phyloP scores from a whole-genome alignment of 345 rosid species.

The Brassica carinata region DNA sequence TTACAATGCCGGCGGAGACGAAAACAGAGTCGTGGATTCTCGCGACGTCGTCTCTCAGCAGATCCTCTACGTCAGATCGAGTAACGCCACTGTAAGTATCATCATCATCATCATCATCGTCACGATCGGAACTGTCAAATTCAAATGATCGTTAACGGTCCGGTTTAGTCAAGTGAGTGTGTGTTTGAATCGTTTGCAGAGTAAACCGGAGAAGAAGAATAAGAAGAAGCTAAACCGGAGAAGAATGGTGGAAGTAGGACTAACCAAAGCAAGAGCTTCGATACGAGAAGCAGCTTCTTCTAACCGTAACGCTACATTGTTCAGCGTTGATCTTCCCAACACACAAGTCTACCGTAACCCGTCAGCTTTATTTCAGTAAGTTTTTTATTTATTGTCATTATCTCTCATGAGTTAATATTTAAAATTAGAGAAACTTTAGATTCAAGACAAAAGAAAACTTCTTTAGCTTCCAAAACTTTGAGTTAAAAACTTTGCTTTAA shows the following conservation, averaged over 20 bases:
- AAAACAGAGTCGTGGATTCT: slow-evolving; percentile 38
- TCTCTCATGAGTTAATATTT: not conserved
- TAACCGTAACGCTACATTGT: slow-evolving; percentile 32
- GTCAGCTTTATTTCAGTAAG: slow-evolving; percentile 62
- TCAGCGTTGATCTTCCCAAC: slow-evolving; percentile 26
- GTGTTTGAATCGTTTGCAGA: slow-evolving; percentile 38
- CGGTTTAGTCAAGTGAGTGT: not conserved
- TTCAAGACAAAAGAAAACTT: not conserved
- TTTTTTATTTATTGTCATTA: not conserved
- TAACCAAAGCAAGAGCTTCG: slow-evolving; percentile 66
- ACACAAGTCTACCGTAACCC: slow-evolving; percentile 59
- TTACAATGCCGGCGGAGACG: slow-evolving; percentile 38
- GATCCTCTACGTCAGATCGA: slow-evolving; percentile 29
- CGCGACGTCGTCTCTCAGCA: slow-evolving; percentile 21
- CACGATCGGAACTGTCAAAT: not conserved
- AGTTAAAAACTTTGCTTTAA: slow-evolving; percentile 44
- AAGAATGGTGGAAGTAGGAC: slow-evolving; percentile 53
- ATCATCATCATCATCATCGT: not conserved
- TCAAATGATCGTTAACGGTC: not conserved
- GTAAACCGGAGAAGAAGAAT: slow-evolving; percentile 31
- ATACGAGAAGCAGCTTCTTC: slow-evolving; percentile 50
- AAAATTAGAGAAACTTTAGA: not conserved
- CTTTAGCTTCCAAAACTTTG: slow-evolving; percentile 22
- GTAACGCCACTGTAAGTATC: slow-evolving; percentile 30
- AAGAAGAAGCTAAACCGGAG: slow-evolving; percentile 36